Conservation (phyloP, 331 rosid genomes). For the Dryas integrifolia region DNA sequence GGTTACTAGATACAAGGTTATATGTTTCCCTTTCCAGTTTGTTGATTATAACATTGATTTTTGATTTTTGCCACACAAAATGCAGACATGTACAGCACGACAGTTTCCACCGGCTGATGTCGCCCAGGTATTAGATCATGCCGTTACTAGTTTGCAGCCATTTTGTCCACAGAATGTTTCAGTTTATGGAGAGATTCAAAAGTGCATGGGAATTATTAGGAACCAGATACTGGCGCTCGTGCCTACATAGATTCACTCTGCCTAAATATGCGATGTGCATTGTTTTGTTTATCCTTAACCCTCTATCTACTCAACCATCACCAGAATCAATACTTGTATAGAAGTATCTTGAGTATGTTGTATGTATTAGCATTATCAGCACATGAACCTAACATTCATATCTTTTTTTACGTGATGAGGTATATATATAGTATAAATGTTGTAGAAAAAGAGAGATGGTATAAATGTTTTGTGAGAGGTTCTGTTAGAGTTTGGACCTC, state of each 20-base stretch:
- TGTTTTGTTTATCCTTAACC: neutral
- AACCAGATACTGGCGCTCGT: conserved; percentile 85
- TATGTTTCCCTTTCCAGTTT: neutral
- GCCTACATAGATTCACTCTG: conserved; percentile 46
- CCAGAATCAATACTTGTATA: conserved; percentile 13
- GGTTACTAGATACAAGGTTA: neutral
- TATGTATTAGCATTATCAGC: conserved; percentile 17
- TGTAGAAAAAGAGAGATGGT: neutral
- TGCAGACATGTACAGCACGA: conserved; percentile 95
- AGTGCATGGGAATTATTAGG: conserved; percentile 90
- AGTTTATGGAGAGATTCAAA: conserved; percentile 74
- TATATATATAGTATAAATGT: neutral
- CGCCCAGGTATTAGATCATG: conserved; percentile 80
- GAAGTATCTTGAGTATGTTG: conserved; percentile 10
- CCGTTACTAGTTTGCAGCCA: conserved; percentile 74
- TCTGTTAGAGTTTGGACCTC: neutral
- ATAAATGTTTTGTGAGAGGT: neutral
- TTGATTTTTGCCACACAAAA: conserved; percentile 26
- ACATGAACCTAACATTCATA: neutral
- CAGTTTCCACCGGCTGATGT: conserved; percentile 90
- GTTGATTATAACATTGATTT: neutral
- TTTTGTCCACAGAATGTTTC: conserved; percentile 66
- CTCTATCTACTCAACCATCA: neutral
- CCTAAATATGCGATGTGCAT: neutral
- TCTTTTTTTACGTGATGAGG: neutral